phyloP scores from a whole-genome alignment of 495 filamentous ascomycete species.

The Trypethelium eluteriae region DNA sequence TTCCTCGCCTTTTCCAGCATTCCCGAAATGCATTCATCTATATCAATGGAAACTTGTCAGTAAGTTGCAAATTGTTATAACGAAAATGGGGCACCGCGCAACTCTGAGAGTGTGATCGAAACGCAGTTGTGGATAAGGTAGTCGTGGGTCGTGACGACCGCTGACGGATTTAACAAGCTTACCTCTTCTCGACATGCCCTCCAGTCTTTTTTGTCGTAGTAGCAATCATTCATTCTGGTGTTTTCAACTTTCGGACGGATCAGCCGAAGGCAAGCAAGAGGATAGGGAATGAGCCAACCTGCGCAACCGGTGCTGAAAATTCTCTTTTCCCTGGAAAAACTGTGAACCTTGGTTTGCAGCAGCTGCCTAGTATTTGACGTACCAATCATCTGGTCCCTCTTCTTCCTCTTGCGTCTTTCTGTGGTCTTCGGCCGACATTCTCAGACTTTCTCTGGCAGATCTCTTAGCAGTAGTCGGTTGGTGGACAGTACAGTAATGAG shows the following conservation, averaged over 20 bases:
- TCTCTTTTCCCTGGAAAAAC: constrained; percentile 69
- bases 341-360: constrained; percentile 7
- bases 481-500: not conserved
- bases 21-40: constrained; percentile 89
- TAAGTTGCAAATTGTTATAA: no score
- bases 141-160: not conserved
- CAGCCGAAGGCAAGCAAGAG: not conserved
- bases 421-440: constrained; percentile 22
- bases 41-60: no score
- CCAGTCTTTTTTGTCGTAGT: constrained; percentile 96
- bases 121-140: no score
- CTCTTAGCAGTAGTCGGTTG: no score
- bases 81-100: no score
- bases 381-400: constrained; percentile 96
- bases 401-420: constrained; percentile 48
- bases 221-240: constrained; percentile 85
- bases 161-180: constrained; percentile 32
- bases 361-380: constrained; percentile 27
- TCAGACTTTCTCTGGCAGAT: not conserved
- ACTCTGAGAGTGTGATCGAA: not conserved
- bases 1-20: constrained; percentile 90
- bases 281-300: constrained; percentile 45
- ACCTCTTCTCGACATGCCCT: constrained; percentile 82
- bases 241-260: constrained; percentile 60
- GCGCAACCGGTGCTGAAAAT: constrained; percentile 96